phyloP scores from a whole-genome alignment of 2,329 filamentous ascomycete genomes.

The Sporothrix pseudoabietina region DNA sequence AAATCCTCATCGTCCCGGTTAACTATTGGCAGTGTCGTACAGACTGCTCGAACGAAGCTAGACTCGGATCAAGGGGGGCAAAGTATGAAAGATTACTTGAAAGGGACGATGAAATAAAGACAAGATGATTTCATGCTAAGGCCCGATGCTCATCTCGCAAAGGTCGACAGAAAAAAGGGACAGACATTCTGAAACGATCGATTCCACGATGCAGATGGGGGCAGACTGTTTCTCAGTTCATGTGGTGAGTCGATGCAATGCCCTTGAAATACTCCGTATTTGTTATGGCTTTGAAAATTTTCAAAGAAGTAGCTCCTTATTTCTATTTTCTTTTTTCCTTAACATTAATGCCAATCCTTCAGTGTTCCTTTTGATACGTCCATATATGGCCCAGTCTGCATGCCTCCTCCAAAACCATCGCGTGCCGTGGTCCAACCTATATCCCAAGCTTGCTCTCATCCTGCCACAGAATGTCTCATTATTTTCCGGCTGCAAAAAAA shows the following conservation, averaged over 20 bases:
- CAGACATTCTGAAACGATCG: not conserved
- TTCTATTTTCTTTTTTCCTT: not conserved
- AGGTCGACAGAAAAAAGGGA: constrained; percentile 1
- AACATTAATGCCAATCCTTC: not conserved
- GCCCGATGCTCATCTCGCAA: constrained; percentile 14
- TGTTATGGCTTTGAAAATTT: not conserved
- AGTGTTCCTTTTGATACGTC: not conserved
- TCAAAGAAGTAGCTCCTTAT: no score
- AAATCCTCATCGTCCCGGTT: not conserved
- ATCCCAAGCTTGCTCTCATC: not conserved
- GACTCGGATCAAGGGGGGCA: not conserved
- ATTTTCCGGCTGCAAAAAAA: not conserved
- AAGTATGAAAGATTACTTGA: not conserved
- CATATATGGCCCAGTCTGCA: no score
- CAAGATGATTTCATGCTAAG: not conserved
- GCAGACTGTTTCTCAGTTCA: not conserved
- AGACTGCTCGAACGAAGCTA: not conserved
- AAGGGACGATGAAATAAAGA: not conserved
- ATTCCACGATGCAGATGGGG: not conserved
- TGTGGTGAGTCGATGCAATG: not conserved
- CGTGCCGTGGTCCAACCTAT: not conserved
- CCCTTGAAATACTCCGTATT: not conserved
- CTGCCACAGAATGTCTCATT: not conserved
- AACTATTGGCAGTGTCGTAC: not conserved
- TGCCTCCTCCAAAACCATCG: not conserved